A percentile compares a stretch with the other conserved stretches of the same genome.
Conservation (phyloP, 2,329 filamentous ascomycete species). For the Fusarium sp. region DNA sequence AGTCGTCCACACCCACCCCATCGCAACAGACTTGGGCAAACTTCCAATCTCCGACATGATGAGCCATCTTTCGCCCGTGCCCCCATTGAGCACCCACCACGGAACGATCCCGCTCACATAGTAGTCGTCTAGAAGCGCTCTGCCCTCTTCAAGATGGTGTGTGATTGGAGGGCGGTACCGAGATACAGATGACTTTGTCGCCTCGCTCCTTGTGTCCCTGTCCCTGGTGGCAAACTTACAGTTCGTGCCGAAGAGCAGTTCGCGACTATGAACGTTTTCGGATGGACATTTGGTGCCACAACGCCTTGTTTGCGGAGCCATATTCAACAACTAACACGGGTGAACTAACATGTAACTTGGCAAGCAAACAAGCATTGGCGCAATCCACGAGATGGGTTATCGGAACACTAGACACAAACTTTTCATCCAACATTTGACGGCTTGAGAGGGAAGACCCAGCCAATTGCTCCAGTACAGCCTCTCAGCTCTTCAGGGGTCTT, state of each 20-base stretch:
- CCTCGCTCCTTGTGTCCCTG: neutral
- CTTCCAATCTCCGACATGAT: neutral
- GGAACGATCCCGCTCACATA: neutral
- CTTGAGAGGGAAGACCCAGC: slow-evolving; percentile 4
- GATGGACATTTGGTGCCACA: slow-evolving; percentile 10
- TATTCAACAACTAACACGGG: neutral
- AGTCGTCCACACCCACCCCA: slow-evolving; percentile 7
- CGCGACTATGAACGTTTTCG: slow-evolving; percentile 22
- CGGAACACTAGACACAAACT: neutral
- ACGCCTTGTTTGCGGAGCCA: slow-evolving; percentile 10
- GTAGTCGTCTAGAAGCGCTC: neutral
- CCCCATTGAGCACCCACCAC: slow-evolving; percentile 4
- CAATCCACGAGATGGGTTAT: slow-evolving; percentile 4
- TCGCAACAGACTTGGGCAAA: neutral
- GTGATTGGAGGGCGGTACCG: neutral
- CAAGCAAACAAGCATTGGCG: slow-evolving; percentile 6
- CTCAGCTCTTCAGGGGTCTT: neutral
- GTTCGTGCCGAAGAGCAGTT: slow-evolving; percentile 13
- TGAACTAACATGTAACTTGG: neutral
- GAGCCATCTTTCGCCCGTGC: slow-evolving; percentile 1
- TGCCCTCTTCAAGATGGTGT: neutral
- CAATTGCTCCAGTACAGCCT: slow-evolving; percentile 1
- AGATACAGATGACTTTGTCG: slow-evolving; percentile 2
- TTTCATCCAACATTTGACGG: slow-evolving; percentile 2
- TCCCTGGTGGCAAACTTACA: slow-evolving; percentile 24